A percentile compares a stretch with the other conserved stretches of the same genome.
phyloP scores from a whole-genome alignment of 2,329 filamentous ascomycete genomes.

The Talaromyces funiculosus region DNA sequence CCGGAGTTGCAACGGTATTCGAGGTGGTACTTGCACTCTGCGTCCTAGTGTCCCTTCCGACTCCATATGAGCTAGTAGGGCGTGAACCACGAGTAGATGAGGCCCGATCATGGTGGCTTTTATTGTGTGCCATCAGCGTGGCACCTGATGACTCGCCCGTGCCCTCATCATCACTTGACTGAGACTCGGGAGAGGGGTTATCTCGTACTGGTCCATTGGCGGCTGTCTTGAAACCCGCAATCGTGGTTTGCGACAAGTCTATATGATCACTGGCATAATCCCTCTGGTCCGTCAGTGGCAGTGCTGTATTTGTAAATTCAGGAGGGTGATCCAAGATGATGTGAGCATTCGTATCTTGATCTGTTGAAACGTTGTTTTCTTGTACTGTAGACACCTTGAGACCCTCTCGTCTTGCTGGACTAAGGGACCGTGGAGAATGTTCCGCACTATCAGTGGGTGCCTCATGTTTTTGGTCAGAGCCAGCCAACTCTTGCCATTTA shows the following conservation, averaged over 20 bases:
- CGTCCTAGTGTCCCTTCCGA: slow-evolving; percentile 33
- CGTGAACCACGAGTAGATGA: slow-evolving; percentile 32
- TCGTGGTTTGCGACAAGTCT: slow-evolving; percentile 8
- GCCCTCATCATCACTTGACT: neutral
- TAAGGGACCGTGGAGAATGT: slow-evolving; percentile 32
- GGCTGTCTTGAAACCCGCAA: slow-evolving; percentile 6
- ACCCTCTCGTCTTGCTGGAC: slow-evolving; percentile 20
- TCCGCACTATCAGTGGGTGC: slow-evolving; percentile 15
- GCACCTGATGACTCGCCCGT: slow-evolving; percentile 9
- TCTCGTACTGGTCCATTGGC: neutral
- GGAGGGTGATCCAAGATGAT: slow-evolving; percentile 11
- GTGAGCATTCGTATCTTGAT: neutral
- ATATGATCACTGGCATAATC: slow-evolving; percentile 6
- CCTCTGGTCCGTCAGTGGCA: neutral
- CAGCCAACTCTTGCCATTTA: slow-evolving; percentile 53
- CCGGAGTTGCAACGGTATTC: slow-evolving; percentile 36
- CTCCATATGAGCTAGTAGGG: slow-evolving; percentile 30
- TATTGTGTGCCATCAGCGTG: neutral
- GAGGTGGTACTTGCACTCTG: slow-evolving; percentile 40
- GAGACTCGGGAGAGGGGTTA: neutral
- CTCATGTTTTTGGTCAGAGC: slow-evolving; percentile 22
- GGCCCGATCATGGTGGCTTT: slow-evolving; percentile 3
- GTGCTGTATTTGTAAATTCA: neutral
- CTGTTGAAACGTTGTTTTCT: slow-evolving; percentile 1
- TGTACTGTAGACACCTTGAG: slow-evolving; percentile 16